Percentiles rank a stretch among this genome's conserved stretches.
Conservation (phyloP, 805 yeast genomes). For the Peterozyma xylosa region DNA sequence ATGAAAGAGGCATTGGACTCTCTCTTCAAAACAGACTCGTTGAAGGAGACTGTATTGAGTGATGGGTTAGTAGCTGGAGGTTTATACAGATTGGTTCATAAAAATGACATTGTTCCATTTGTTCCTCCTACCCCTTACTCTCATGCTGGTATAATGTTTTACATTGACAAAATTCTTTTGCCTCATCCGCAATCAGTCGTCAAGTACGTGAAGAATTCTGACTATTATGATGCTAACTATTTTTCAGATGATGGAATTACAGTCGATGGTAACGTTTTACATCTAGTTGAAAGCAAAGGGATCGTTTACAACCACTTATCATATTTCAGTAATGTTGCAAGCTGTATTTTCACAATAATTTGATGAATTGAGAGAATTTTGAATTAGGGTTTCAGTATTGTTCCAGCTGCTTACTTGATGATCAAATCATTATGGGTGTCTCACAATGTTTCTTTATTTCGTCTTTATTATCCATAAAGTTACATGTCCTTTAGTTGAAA, state of each 20-base stretch:
- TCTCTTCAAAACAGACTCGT: slow-evolving; percentile 31
- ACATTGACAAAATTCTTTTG: slow-evolving; percentile 26
- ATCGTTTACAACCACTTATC: slow-evolving; percentile 3
- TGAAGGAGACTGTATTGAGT: slow-evolving; percentile 15
- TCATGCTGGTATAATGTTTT: slow-evolving; percentile 47
- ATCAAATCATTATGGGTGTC: too few species aligned
- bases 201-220: too few species aligned
- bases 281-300: too few species aligned
- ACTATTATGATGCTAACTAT: too few species aligned
- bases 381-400: too few species aligned
- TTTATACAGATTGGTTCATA: slow-evolving; percentile 40
- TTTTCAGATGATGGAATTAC: too few species aligned
- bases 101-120: slow-evolving; percentile 49
- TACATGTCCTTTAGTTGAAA: too few species aligned
- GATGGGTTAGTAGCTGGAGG: background rate
- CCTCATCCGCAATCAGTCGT: slow-evolving; percentile 25
- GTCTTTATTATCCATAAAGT: too few species aligned
- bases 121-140: slow-evolving; percentile 43
- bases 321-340: slow-evolving; percentile 1
- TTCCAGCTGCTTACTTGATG: too few species aligned
- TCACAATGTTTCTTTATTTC: too few species aligned
- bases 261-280: too few species aligned
- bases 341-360: background rate
- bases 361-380: too few species aligned
- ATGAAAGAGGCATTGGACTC: slow-evolving; percentile 46